These are phyloP conservation scores for Trichosporon inkin DNA, from an alignment of 1,284 basidiomycete genomes.

Conservation along the genomic window DNA sequence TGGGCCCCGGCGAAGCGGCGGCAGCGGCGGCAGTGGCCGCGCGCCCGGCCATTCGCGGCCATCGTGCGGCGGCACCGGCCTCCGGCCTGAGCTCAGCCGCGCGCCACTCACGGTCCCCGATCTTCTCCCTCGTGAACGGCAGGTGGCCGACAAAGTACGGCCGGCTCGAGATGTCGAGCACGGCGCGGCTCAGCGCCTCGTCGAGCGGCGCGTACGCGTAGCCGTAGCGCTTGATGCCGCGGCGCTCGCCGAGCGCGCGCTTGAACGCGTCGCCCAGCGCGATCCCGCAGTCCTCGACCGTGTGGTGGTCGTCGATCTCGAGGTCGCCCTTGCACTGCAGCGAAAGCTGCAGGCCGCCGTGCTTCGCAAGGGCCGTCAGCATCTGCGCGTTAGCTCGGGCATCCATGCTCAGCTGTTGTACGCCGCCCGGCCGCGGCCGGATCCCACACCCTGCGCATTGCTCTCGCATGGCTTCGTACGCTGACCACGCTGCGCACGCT, in stretches of 20 bases:
- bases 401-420: too few relatives aligned
- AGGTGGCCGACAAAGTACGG: conserved; percentile 93
- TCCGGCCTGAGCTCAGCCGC: not conserved
- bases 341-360: conserved; percentile 82
- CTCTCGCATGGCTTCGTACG: too few relatives aligned
- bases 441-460: too few relatives aligned
- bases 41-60: too few relatives aligned
- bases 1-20: too few relatives aligned
- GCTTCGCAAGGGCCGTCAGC: conserved; percentile 91
- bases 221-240: conserved; percentile 91
- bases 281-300: conserved; percentile 93
- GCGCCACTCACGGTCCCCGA: conserved; percentile 68
- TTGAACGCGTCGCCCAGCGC: conserved; percentile 94
- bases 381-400: conserved; percentile 58
- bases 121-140: conserved; percentile 87
- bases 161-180: conserved; percentile 96
- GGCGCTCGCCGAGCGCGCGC: conserved; percentile 87
- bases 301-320: conserved; percentile 98
- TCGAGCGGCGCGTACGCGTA: conserved; percentile 96
- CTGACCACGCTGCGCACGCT: too few relatives aligned
- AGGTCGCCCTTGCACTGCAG: conserved; percentile 92
- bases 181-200: conserved; percentile 90
- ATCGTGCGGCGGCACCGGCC: too few relatives aligned
- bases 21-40: too few relatives aligned
- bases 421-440: too few relatives aligned